Evolutionary conservation across 164 flowering plant genomes (phyloP), one percentile per base, ranked within the genome.

Genomic region (Hamamelis virginiana): DNA sequence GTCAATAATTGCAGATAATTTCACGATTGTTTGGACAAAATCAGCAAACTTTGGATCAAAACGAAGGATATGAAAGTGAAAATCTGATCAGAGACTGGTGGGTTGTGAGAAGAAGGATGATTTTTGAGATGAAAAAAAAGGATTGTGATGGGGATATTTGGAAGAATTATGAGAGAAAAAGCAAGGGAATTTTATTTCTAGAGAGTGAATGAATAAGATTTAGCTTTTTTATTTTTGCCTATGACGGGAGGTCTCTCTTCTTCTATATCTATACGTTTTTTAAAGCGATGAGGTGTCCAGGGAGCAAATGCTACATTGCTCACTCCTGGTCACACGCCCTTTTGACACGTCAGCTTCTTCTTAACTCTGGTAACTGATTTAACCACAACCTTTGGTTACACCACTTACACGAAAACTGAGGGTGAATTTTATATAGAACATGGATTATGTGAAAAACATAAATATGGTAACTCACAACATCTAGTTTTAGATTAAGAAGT

Each of bases 241-340:
- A 41, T 51, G 9, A 69, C 55, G 66, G 67, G 67, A 43, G 76
- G 78, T 66, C 59, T 65, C 70, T 71, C 50, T 47, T 59, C 72
- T 56, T 56, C 57, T 38, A 59, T 66, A 62, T 71, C 69, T 74
- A 26, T 74, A 68, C 75, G 80, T 63, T 66, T 60, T 72, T 18
- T 18, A 70, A 59, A 60, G 75, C 26, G 79, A 76, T 76, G 73
- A 76, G 76, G 79, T 76, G 79, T 79, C 79, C 58, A 61, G 38
- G 53, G 52, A 33, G 21, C 43, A 46, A 53, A 41, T 25, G 57
- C 59, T 41, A 50, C 43, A 47, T 48, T 60, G 25, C 63, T 59
- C 41, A 33, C 6, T n/a, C 38, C 48, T 72, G 38, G 19, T 10
- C 59, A 48, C 46, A 11, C 5, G 12, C 12, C 16, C 28, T 9